Percentiles rank a stretch among this genome's conserved stretches.
Evolutionary conservation across 2,329 filamentous ascomycete species (phyloP).

Genomic region (Colletotrichum phormii): DNA sequence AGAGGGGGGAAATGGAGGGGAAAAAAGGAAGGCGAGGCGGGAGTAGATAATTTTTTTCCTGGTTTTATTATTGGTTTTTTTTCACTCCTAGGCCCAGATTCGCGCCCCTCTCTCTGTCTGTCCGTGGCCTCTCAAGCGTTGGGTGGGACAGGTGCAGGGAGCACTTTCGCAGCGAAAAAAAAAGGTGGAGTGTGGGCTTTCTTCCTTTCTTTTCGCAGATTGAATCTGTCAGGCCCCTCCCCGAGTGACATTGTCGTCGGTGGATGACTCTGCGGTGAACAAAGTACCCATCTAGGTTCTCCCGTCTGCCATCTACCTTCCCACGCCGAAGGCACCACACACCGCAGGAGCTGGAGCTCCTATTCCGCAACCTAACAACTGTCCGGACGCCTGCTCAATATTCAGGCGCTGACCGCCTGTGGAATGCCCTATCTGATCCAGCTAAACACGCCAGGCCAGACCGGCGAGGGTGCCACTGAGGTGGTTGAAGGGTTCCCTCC

Average conservation of each 20-base stretch:
- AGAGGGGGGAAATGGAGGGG: constrained; percentile 35
- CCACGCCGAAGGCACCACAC: background rate
- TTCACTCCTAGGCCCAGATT: constrained; percentile 29
- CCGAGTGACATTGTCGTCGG: constrained; percentile 3
- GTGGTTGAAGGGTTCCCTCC: background rate
- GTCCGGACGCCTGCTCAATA: background rate
- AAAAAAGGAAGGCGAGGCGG: constrained; percentile 38
- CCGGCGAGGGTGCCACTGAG: background rate
- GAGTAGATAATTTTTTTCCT: constrained; percentile 40
- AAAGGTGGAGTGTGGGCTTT: constrained; percentile 24
- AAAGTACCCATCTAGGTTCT: background rate
- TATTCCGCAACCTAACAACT: background rate
- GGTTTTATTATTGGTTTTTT: constrained; percentile 39
- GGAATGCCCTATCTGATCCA: background rate
- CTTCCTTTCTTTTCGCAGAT: background rate
- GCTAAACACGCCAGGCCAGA: background rate
- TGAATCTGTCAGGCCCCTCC: constrained; percentile 14
- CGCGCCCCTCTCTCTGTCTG: constrained; percentile 20
- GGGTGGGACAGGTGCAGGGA: constrained; percentile 16
- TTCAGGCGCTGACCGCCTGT: constrained; percentile 3
- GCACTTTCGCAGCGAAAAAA: constrained; percentile 30
- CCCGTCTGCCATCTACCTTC: background rate
- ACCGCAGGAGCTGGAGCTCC: background rate
- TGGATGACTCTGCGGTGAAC: background rate
- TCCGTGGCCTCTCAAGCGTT: constrained; percentile 12